Evolutionary conservation across 257 asterid species (phyloP), one percentile per base, ranked within the genome.

Genomic region (Petrea volubilis): DNA sequence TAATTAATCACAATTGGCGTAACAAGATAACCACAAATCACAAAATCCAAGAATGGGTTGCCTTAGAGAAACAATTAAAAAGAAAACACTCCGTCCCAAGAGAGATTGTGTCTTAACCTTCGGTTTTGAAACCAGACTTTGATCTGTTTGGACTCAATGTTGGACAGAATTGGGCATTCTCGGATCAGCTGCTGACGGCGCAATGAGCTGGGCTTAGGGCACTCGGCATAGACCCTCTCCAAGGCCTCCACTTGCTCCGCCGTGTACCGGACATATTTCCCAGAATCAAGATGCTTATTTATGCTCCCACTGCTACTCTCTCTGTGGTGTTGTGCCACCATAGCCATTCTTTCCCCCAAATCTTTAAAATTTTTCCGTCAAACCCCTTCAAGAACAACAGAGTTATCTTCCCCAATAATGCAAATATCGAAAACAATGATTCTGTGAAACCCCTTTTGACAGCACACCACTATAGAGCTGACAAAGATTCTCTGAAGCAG

Each of bases 101-200:
- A 49, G 60, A 63, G 21, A 4, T 29, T 12, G n/a, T 6, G 0
- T 1, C 36, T 36, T 53, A 71, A 93, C 98, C 98, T 90, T 63
- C 98, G 85, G 80, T 93, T 93, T 57, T 93, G 98, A 70, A 93
- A 93, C 98, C 98, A 93, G 59, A 93, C 97, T 82, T 93, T 93
- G 82, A 93, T 88, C 88, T 93, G 98, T 71, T 79, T 93, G 64
- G 98, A 92, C 75, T 93, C 98, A 75, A 93, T 86, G 82, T 93
- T 88, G 49, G 89, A 79, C 9, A 93, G 87, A 76, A 90, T 88
- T 23, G 95, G 95, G 74, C 90, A 87, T 72, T 93, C 98, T 20
- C 98, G 78, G 65, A 93, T 87, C 83, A 93, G 84, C 72, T 93
- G 98, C 78, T 90, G 98, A 9, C 97, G 78, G 60, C 96, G 95